Base-by-base conservation (phyloP, 73 alveolate genomes). In the Paramecium caudatum region DNA sequence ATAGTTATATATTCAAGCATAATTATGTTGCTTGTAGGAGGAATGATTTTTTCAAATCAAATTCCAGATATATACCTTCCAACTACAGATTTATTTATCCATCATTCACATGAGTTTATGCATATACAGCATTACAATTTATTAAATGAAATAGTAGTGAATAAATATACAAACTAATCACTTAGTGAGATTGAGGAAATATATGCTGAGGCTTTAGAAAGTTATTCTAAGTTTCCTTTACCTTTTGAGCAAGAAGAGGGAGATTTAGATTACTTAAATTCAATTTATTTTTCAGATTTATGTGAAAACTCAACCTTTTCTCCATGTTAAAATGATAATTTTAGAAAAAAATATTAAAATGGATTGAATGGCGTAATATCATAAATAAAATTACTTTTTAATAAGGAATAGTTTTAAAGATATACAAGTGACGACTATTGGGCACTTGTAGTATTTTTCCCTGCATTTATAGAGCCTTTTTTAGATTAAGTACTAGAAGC, bases 351-450 rank as follows among this genome's bases (percentile, higher is more conserved):
- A 9, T 68, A 68, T 43, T 33, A 32, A 23, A 68, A 68, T 34
- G 88, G 88, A 12, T 19, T 74, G n/a, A 45, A 21, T 27, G 88
- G 88, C 6, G 69, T 74, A 16, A 23, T 74, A 10, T 25, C 49
- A 39, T 36, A 74, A 16, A 74, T 74, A 19, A 43, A 36, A 33
- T 13, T 65, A 74, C 23, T 45, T 17, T 74, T 37, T 41, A 34
- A 21, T 74, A 19, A 74, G 43, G 88, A 74, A 39, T 12, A 41
- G 9, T 74, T 41, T 74, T 6, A 74, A 30, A 74, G 62, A 41
- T 37, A 34, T 37, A 9, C 13, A 3, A 74, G 69, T 23, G 62
- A 39, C 15, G 88, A 43, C 36, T 74, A 74, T 45, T 36, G 47
- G 39, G 88, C 69, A 21, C 19, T 74, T 2, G 10, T 74, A 1